These are phyloP conservation scores for Carex arenaria DNA, from an alignment of 202 grass and related monocot species.

Conservation along the genomic window DNA sequence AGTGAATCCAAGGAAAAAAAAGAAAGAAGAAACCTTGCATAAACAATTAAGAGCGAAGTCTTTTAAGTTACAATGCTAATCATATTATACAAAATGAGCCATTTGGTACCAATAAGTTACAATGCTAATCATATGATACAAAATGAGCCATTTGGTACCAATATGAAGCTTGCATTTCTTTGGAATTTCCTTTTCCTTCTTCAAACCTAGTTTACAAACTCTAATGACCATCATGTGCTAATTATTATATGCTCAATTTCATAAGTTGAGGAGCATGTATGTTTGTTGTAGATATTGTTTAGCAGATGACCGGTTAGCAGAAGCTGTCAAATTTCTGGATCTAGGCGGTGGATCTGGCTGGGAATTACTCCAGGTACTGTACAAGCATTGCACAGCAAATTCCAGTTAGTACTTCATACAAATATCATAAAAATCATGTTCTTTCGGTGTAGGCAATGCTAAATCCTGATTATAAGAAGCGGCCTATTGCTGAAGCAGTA, in stretches of 20 bases:
- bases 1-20: not conserved
- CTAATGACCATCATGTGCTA: not conserved
- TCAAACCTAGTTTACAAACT: not conserved
- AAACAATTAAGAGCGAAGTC: not conserved
- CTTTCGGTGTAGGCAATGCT: slow-evolving; percentile 60
- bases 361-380: slow-evolving; percentile 79
- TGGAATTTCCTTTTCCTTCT: not conserved
- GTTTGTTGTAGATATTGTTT: slow-evolving; percentile 53
- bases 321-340: slow-evolving; percentile 85
- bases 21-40: not conserved
- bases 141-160: not conserved
- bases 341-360: slow-evolving; percentile 73
- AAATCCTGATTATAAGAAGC: slow-evolving; percentile 67
- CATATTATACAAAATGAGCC: not conserved
- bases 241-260: not conserved
- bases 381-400: not conserved
- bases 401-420: not conserved
- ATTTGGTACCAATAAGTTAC: not conserved
- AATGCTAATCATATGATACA: not conserved
- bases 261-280: not conserved
- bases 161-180: not conserved
- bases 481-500: slow-evolving; percentile 70
- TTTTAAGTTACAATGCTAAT: not conserved
- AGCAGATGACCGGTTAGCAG: slow-evolving; percentile 58
- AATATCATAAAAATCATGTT: not conserved